phyloP scores from a whole-genome alignment of 2,329 filamentous ascomycete species.

The Aureobasidium sp. region DNA sequence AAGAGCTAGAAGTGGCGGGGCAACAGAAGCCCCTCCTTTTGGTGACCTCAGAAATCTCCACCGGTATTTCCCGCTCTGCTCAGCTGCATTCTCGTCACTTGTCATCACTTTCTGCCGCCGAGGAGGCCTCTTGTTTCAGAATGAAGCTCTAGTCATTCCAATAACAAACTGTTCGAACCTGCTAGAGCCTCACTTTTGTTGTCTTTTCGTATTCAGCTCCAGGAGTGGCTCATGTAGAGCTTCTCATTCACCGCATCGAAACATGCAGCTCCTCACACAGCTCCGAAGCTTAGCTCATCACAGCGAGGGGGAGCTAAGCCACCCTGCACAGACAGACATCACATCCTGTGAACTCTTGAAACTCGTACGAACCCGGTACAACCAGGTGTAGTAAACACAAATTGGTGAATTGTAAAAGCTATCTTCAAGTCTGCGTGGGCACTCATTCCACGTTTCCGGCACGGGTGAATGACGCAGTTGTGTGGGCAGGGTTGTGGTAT shows the following conservation, averaged over 20 bases:
- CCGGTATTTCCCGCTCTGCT: neutral
- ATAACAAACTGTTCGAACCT: neutral
- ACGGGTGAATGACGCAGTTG: neutral
- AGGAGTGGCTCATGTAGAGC: neutral
- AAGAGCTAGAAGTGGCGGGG: constrained; percentile 4
- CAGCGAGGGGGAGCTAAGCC: constrained; percentile 1
- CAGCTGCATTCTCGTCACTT: neutral
- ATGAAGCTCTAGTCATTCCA: neutral
- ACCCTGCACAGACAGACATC: neutral
- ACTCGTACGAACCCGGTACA: neutral
- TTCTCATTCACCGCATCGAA: neutral
- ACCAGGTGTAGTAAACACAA: neutral
- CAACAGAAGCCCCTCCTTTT: neutral
- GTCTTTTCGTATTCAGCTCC: neutral
- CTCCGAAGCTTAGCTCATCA: constrained; percentile 4
- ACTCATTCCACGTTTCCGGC: no score
- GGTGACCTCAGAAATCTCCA: neutral
- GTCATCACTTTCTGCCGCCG: neutral
- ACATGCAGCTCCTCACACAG: neutral
- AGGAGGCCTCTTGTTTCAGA: neutral
- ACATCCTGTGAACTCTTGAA: neutral
- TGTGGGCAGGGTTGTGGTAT: neutral
- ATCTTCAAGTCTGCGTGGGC: neutral
- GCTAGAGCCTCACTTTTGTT: neutral
- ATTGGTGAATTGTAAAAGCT: neutral